Base-by-base conservation (phyloP, 2,329 filamentous ascomycete species). In the Penicillium sp. region DNA sequence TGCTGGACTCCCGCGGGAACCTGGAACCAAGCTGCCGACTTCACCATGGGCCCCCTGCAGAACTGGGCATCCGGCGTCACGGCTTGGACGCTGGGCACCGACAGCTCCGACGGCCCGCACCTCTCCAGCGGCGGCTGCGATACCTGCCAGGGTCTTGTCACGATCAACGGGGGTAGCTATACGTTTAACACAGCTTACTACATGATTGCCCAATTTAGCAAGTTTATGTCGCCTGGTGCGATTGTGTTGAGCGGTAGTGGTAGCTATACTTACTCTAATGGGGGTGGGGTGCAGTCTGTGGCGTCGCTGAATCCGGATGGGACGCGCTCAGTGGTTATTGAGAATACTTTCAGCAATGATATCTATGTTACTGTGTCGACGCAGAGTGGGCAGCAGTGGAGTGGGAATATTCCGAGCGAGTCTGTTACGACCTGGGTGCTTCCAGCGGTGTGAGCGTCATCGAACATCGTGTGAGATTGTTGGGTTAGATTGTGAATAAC, bases 121-220 rank as follows among this genome's bases (percentile, higher is more conserved):
- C 60, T 71, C 2, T 64, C 67, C 13, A 66, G 52, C 19, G 70
- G 70, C 11, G 70, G 70, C 4, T 73, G 70, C 55, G 61, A 31
- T 11, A 65, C 50, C n/a, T 73, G 70, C 47, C 62, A 62, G 9
- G 70, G 70, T 2, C 49, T 71, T 16, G 68, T 73, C 5, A 69
- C 68, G 22, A 59, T 71, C 35, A 67, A 69, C 7, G 66, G 73
- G 11, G 73, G 72, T 22, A 77, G 74, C 2, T 84, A 84, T 69
- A 72, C 70, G 4, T 77, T 79, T 60, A 78, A 77, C 27, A 74
- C 80, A 6, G 81, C 82, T 60, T 84, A 83, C 70, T 84, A 84
- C 67, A 82, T 82, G 76, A 73, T 84, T 60, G 82, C 80, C 1
- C 82, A 85, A 68, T 83, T 82, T 67, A 78, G 75, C 67, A 77